Conservation (phyloP, 2,329 filamentous ascomycete genomes). For the Sporothrix protearum region DNA sequence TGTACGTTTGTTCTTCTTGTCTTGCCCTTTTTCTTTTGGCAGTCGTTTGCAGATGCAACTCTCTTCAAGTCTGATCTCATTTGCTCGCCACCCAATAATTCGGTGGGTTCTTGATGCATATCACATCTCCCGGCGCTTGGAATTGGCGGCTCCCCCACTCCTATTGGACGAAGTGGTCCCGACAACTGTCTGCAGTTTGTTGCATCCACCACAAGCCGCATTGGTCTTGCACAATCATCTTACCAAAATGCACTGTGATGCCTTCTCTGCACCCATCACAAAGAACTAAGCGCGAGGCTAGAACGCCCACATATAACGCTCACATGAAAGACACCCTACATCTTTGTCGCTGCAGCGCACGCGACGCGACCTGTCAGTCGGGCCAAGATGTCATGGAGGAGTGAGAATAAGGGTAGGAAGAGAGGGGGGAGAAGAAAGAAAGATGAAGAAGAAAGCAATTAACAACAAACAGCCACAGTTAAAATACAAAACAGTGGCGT, state of each 20-base stretch:
- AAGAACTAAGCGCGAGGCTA: neutral
- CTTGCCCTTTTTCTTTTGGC: neutral
- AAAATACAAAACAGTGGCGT: neutral
- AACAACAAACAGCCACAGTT: neutral
- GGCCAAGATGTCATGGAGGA: neutral
- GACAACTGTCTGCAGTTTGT: neutral
- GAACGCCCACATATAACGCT: neutral
- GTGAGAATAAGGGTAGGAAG: neutral
- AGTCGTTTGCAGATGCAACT: too few relatives aligned
- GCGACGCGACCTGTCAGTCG: neutral
- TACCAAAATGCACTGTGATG: neutral
- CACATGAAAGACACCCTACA: neutral
- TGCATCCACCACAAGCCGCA: neutral
- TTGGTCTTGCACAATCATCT: neutral
- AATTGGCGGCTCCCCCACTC: neutral
- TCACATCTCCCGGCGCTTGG: slow-evolving; percentile 18
- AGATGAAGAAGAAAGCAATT: neutral
- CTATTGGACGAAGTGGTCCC: neutral
- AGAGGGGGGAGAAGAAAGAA: neutral
- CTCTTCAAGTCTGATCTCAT: neutral
- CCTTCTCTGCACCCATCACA: neutral
- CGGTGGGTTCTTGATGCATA: slow-evolving; percentile 2
- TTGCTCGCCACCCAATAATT: slow-evolving; percentile 10
- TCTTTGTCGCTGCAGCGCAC: neutral
- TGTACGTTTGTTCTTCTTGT: neutral